Base-by-base conservation (phyloP, 441 rosid species). In the Flueggea neowawraea region DNA sequence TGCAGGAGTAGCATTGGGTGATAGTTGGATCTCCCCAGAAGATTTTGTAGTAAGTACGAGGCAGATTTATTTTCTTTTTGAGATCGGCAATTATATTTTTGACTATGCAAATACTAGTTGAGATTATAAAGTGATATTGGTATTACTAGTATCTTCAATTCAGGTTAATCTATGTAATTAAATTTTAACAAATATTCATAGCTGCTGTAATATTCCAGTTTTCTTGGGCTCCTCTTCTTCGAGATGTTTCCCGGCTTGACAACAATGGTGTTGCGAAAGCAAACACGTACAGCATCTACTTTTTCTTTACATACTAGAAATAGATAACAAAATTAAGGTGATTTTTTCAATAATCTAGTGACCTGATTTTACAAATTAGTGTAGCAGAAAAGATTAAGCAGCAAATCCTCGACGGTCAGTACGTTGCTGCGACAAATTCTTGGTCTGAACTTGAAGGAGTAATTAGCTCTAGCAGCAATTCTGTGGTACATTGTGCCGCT, bases 11-110 rank as follows among this genome's bases (percentile, higher is more conserved):
- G 82, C 70, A 16, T 73, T 89, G 70, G 96, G 97, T 63, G 83
- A 93, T 69, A 82, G 84, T 73, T 90, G 97, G 98, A 90, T 88
- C 64, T 93, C 97, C 50, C 97, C 96, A 3, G 95, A 88, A 78
- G 97, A 93, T 78, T 93, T 82, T 75, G 97, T 87, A 78, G 98
- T 89, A 56, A 80, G 73, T 49, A 47, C 9, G 41, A 36, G 41
- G 41, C 6, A 36, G 9, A 0, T 5, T 5, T 36, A 5, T 36
- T 36, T 36, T 5, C 41, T 36, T 47, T 47, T 47, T 47, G 3
- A 10, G 8, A 6, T 43, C 3, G 45, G 45, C 12, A 6, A 11
- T 43, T 43, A 43, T 6, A 3, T 43, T 6, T 43, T 6, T 43
- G 3, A 43, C 45, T 6, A 43, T 6, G 12, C 9, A 3, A 12